Percentiles rank a stretch among this genome's conserved stretches.
Conservation (phyloP, 2,329 filamentous ascomycete genomes). For the Akanthomyces lecanii region DNA sequence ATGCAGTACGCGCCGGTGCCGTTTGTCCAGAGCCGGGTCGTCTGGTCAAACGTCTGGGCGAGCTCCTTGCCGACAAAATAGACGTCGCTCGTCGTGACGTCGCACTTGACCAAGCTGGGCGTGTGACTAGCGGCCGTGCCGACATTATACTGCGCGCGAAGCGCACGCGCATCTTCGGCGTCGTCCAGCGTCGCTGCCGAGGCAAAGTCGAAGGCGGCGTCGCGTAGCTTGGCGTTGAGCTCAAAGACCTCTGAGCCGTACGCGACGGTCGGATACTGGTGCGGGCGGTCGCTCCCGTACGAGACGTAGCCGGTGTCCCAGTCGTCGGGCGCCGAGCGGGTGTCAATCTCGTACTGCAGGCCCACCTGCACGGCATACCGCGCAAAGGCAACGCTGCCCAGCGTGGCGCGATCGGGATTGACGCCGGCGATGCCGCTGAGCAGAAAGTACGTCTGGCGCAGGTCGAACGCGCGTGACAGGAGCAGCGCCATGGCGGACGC, state of each 20-base stretch:
- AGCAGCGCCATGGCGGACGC: slow-evolving; percentile 59
- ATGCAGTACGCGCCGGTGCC: slow-evolving; percentile 65
- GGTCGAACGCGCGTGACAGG: slow-evolving; percentile 59
- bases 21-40: slow-evolving; percentile 61
- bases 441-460: slow-evolving; percentile 66
- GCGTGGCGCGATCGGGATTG: slow-evolving; percentile 62
- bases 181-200: slow-evolving; percentile 43
- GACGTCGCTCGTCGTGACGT: slow-evolving; percentile 66
- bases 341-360: slow-evolving; percentile 71
- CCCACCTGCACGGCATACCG: slow-evolving; percentile 70
- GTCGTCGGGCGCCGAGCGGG: slow-evolving; percentile 61
- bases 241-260: slow-evolving; percentile 71
- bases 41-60: slow-evolving; percentile 61
- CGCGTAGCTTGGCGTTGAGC: slow-evolving; percentile 55
- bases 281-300: slow-evolving; percentile 52
- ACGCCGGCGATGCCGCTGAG: slow-evolving; percentile 70
- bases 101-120: slow-evolving; percentile 60
- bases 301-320: slow-evolving; percentile 67
- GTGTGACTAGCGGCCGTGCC: slow-evolving; percentile 33
- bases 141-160: slow-evolving; percentile 52
- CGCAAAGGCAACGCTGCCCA: slow-evolving; percentile 63
- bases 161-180: slow-evolving; percentile 31
- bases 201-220: slow-evolving; percentile 49
- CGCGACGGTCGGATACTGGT: slow-evolving; percentile 52
- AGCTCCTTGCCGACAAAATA: slow-evolving; percentile 63